These are phyloP conservation scores for Hansenula lynferdii DNA, from an alignment of 1,139 yeast genomes.

Conservation along the genomic window DNA sequence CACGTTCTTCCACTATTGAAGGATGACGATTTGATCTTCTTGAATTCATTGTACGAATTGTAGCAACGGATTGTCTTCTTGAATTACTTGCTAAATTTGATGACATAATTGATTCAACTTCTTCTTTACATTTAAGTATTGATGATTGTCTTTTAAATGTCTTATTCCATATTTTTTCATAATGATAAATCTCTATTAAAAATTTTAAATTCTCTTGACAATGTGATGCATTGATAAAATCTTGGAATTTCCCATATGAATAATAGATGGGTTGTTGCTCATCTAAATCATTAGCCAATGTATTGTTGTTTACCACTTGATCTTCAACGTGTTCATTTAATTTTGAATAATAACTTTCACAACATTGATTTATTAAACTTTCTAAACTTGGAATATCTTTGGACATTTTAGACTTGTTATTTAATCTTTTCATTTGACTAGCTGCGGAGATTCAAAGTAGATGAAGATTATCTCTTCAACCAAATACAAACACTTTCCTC, in stretches of 20 bases:
- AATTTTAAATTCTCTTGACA: conserved; percentile 44
- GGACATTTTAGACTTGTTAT: neutral
- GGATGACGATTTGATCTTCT: conserved; percentile 12
- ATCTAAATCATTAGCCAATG: neutral
- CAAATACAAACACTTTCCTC: too few relatives aligned
- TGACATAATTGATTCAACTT: neutral
- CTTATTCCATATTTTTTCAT: conserved; percentile 32
- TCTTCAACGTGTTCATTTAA: conserved; percentile 3
- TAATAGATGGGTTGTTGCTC: conserved; percentile 5
- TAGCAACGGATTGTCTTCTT: conserved; percentile 17
- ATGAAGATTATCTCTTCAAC: too few relatives aligned
- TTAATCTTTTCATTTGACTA: too few relatives aligned
- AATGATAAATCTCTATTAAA: conserved; percentile 40
- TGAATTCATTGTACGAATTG: conserved; percentile 14
- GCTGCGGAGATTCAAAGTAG: too few relatives aligned
- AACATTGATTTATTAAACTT: conserved; percentile 21
- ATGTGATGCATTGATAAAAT: conserved; percentile 27
- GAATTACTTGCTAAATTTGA: neutral
- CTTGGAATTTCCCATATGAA: conserved; percentile 14
- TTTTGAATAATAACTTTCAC: conserved; percentile 18
- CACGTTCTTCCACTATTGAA: conserved; percentile 14
- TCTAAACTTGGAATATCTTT: conserved; percentile 18
- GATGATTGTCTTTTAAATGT: conserved; percentile 25
- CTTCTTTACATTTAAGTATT: conserved; percentile 25
- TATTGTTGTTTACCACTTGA: neutral